phyloP scores from a whole-genome alignment of 306 rosid genomes.

The Acacia melanoxylon region DNA sequence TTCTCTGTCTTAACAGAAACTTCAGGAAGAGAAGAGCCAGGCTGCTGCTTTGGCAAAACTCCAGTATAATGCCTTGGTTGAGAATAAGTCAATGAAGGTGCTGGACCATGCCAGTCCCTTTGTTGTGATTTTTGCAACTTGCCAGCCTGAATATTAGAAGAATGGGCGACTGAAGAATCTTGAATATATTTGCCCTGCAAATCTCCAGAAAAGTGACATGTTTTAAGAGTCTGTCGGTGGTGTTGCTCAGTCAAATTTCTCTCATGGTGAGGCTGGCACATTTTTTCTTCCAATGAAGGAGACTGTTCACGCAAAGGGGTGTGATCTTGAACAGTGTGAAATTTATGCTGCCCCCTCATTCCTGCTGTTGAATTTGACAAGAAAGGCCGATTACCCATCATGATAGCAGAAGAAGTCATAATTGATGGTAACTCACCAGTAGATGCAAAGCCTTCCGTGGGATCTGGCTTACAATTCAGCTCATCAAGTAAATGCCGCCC shows the following conservation, averaged over 20 bases:
- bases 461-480: slow-evolving; percentile 40
- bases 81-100: slow-evolving; percentile 41
- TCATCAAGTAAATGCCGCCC: slow-evolving; percentile 47
- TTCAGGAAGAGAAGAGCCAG: slow-evolving; percentile 41
- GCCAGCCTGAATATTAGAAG: slow-evolving; percentile 38
- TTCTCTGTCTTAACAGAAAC: slow-evolving; percentile 40
- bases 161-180: slow-evolving; percentile 41
- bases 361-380: slow-evolving; percentile 42
- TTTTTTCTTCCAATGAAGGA: slow-evolving; percentile 37
- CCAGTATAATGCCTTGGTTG: slow-evolving; percentile 37
- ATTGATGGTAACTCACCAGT: slow-evolving; percentile 39
- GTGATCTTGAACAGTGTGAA: slow-evolving; percentile 44
- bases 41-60: slow-evolving; percentile 33
- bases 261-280: slow-evolving; percentile 37
- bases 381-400: slow-evolving; percentile 44
- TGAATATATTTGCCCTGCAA: slow-evolving; percentile 39
- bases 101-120: slow-evolving; percentile 43
- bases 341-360: slow-evolving; percentile 42
- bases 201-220: slow-evolving; percentile 46
- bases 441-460: slow-evolving; percentile 45
- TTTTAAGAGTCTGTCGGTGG: slow-evolving; percentile 32
- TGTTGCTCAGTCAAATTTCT: slow-evolving; percentile 49
- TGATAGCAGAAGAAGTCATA: slow-evolving; percentile 39
- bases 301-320: slow-evolving; percentile 50
- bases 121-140: slow-evolving; percentile 50